These are phyloP conservation scores for Mycosphaerelloides madeirae DNA, from an alignment of 2,329 filamentous ascomycete species.

Conservation along the genomic window DNA sequence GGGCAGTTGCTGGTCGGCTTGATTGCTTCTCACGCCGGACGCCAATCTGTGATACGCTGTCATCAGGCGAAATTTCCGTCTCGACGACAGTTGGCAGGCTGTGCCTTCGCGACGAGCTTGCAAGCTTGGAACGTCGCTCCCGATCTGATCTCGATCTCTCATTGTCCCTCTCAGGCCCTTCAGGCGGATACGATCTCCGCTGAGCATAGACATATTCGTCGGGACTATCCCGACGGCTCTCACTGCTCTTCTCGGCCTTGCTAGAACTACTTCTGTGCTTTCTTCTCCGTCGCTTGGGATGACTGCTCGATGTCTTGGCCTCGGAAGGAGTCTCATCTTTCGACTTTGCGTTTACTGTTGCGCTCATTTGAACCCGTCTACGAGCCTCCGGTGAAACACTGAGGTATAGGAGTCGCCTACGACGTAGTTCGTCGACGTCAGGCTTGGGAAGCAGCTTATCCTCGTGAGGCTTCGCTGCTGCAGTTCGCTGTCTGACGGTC, in stretches of 20 bases:
- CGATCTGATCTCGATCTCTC: background rate
- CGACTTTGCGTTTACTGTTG: background rate
- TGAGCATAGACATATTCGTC: conserved; percentile 14
- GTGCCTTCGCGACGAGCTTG: conserved; percentile 9
- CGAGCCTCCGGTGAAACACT: conserved; percentile 8
- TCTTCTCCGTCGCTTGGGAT: conserved; percentile 7
- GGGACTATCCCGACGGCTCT: background rate
- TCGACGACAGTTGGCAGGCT: conserved; percentile 13
- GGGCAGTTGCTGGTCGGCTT: background rate
- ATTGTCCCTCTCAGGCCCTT: background rate
- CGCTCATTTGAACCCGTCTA: conserved; percentile 5
- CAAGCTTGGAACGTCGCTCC: conserved; percentile 1
- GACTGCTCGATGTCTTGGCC: conserved; percentile 4
- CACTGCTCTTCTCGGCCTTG: conserved; percentile 3
- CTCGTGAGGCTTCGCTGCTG: conserved; percentile 9
- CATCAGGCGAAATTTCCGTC: conserved; percentile 27
- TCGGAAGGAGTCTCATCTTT: conserved; percentile 9
- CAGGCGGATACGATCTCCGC: background rate
- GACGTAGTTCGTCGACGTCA: conserved; percentile 39
- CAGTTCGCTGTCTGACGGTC: conserved; percentile 9
- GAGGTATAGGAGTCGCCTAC: conserved; percentile 36
- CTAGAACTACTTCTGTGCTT: conserved; percentile 9
- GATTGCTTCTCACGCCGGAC: conserved; percentile 6
- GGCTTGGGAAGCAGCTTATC: conserved; percentile 25
- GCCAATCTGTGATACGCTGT: conserved; percentile 30